Conservation (phyloP, 2,329 filamentous ascomycete species). For the Xylariales sp. region DNA sequence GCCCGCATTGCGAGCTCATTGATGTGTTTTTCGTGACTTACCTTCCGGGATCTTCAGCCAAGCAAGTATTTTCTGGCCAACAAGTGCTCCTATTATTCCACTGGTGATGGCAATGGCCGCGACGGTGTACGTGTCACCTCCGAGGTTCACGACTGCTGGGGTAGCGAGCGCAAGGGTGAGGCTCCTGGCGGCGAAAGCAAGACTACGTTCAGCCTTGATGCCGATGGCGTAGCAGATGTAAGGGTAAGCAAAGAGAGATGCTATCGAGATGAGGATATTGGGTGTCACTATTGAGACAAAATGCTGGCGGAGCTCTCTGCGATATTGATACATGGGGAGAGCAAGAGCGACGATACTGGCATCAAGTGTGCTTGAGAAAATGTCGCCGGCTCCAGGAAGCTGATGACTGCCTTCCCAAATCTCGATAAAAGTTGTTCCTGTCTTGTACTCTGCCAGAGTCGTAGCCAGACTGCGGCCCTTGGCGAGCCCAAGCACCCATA, state of each 20-base stretch:
- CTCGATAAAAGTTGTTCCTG: slow-evolving; percentile 46
- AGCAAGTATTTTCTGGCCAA: slow-evolving; percentile 45
- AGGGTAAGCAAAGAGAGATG: slow-evolving; percentile 55
- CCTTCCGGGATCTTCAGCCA: slow-evolving; percentile 50
- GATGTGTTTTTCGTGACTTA: too few relatives aligned
- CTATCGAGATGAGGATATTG: slow-evolving; percentile 45
- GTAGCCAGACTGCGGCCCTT: slow-evolving; percentile 33
- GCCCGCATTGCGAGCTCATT: too few relatives aligned
- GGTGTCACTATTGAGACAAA: slow-evolving; percentile 51
- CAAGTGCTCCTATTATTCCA: slow-evolving; percentile 53
- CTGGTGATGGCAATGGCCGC: slow-evolving; percentile 55
- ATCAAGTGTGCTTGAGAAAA: slow-evolving; percentile 51
- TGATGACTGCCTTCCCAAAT: slow-evolving; percentile 38
- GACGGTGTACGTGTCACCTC: slow-evolving; percentile 51
- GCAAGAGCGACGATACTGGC: slow-evolving; percentile 55
- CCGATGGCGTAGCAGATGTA: slow-evolving; percentile 47
- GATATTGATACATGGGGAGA: slow-evolving; percentile 58
- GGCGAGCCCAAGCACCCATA: slow-evolving; percentile 49
- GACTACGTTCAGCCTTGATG: slow-evolving; percentile 45
- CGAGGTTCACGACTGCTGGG: slow-evolving; percentile 51
- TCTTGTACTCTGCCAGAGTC: slow-evolving; percentile 44
- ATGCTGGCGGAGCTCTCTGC: slow-evolving; percentile 48
- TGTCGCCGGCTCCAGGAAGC: slow-evolving; percentile 51
- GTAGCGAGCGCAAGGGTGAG: slow-evolving; percentile 57
- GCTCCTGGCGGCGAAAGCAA: slow-evolving; percentile 53